A percentile compares a stretch with the other conserved stretches of the same genome.
Evolutionary conservation across 805 yeast genomes (phyloP).

Genomic region (Yamadazyma philogaea): DNA sequence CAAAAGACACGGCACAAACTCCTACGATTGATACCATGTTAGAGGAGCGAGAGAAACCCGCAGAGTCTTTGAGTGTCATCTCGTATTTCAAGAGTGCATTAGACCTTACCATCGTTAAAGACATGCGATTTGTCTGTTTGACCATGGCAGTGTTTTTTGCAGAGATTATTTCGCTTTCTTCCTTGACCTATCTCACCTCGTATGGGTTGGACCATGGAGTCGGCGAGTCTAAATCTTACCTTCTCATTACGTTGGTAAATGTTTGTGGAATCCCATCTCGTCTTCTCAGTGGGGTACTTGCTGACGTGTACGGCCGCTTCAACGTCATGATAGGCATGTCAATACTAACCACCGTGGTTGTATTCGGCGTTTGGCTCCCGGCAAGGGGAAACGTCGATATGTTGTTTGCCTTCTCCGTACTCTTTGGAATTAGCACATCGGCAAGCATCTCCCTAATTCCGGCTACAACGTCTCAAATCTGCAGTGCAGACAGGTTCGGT

Average conservation of each 20-base stretch:
- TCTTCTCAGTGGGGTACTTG: slow-evolving; percentile 19
- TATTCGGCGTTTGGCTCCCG: slow-evolving; percentile 21
- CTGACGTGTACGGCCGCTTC: slow-evolving; percentile 24
- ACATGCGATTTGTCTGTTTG: slow-evolving; percentile 20
- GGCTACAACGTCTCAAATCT: slow-evolving; percentile 57
- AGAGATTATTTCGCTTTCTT: slow-evolving; percentile 52
- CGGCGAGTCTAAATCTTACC: slow-evolving; percentile 14
- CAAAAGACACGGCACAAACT: not conserved
- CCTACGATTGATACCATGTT: not conserved
- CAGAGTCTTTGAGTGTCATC: not conserved
- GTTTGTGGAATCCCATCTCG: slow-evolving; percentile 22
- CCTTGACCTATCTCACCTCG: slow-evolving; percentile 18
- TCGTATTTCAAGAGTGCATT: slow-evolving; percentile 28
- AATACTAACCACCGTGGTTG: slow-evolving; percentile 16
- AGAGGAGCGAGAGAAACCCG: not conserved
- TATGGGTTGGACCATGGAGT: slow-evolving; percentile 23
- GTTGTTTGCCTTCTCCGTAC: slow-evolving; percentile 44
- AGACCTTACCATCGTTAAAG: slow-evolving; percentile 23
- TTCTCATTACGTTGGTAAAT: slow-evolving; percentile 21
- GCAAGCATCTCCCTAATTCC: slow-evolving; percentile 58
- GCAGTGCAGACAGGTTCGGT: slow-evolving; percentile 53
- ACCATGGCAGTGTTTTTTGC: slow-evolving; percentile 24
- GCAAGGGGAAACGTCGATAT: slow-evolving; percentile 32
- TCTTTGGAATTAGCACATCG: slow-evolving; percentile 57
- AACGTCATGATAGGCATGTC: slow-evolving; percentile 19